Evolutionary conservation across 257 asterid species (phyloP).

Genomic region (Sherardia arvensis): DNA sequence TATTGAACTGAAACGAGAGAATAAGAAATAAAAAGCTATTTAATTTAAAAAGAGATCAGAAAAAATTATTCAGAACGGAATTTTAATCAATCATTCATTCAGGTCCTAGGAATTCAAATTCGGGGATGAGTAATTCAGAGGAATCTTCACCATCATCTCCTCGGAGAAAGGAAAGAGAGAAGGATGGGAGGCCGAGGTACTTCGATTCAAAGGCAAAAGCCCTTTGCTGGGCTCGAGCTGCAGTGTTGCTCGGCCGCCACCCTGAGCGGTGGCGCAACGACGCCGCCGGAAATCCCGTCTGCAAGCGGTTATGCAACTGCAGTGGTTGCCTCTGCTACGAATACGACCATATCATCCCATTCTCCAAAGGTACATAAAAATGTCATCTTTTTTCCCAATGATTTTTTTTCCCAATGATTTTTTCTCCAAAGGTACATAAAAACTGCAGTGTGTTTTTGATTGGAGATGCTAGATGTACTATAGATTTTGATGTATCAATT

Average conservation of each 20-base stretch:
- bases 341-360: constrained; percentile 84
- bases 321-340: constrained; percentile 95
- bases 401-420: background rate
- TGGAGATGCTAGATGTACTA: too few species aligned
- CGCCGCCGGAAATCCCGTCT: constrained; percentile 85
- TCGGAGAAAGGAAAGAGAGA: constrained; percentile 4
- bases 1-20: too few species aligned
- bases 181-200: constrained; percentile 49
- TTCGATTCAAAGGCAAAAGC: constrained; percentile 64
- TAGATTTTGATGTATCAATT: too few species aligned
- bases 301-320: constrained; percentile 86
- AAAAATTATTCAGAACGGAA: too few species aligned
- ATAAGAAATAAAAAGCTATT: too few species aligned
- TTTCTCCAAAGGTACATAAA: too few species aligned
- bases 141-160: background rate
- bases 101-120: background rate
- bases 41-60: too few species aligned
- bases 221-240: constrained; percentile 74
- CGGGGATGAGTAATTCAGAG: constrained; percentile 11
- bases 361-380: constrained; percentile 58
- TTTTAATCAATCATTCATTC: background rate
- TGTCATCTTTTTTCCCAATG: background rate
- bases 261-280: constrained; percentile 99
- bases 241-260: constrained; percentile 79
- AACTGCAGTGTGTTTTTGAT: too few species aligned